Conservation (phyloP, 192 early-diverging fungal species). For the Geranomyces variabilis region DNA sequence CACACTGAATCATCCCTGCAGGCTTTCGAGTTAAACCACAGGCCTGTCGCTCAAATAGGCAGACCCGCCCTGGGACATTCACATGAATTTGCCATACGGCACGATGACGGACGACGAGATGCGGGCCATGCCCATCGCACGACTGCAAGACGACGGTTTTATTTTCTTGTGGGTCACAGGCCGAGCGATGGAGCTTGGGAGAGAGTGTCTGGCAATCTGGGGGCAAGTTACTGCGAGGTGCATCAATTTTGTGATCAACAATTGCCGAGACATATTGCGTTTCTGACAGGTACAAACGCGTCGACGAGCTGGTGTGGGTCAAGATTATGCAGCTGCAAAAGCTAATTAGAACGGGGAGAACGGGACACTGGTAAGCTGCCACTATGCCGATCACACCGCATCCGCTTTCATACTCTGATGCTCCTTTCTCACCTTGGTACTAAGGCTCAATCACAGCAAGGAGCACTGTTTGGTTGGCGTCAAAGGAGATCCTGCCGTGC, state of each 20-base stretch:
- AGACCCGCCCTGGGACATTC: conserved; percentile 72
- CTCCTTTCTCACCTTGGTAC: too few relatives aligned
- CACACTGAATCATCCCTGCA: too few relatives aligned
- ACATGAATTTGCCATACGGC: conserved; percentile 67
- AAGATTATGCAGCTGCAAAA: conserved; percentile 68
- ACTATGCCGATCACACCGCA: too few relatives aligned
- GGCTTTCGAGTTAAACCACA: too few relatives aligned
- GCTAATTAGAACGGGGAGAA: conserved; percentile 64
- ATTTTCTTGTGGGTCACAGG: conserved; percentile 70
- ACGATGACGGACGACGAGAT: conserved; percentile 73
- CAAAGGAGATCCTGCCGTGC: conserved; percentile 48
- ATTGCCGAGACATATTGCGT: not conserved
- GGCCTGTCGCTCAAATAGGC: too few relatives aligned
- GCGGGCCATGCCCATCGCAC: conserved; percentile 50
- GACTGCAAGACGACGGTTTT: conserved; percentile 59
- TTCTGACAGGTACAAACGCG: conserved; percentile 48
- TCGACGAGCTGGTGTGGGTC: conserved; percentile 69
- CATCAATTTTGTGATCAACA: not conserved
- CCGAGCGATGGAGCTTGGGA: conserved; percentile 65
- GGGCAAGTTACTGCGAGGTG: conserved; percentile 15
- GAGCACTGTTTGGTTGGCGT: conserved; percentile 67
- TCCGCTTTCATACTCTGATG: too few relatives aligned
- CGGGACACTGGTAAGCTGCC: conserved; percentile 63
- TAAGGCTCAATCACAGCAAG: conserved; percentile 61
- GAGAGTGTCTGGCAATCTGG: conserved; percentile 55